phyloP scores from a whole-genome alignment of 2,329 filamentous ascomycete genomes.

The Trichoderma aggressivum region DNA sequence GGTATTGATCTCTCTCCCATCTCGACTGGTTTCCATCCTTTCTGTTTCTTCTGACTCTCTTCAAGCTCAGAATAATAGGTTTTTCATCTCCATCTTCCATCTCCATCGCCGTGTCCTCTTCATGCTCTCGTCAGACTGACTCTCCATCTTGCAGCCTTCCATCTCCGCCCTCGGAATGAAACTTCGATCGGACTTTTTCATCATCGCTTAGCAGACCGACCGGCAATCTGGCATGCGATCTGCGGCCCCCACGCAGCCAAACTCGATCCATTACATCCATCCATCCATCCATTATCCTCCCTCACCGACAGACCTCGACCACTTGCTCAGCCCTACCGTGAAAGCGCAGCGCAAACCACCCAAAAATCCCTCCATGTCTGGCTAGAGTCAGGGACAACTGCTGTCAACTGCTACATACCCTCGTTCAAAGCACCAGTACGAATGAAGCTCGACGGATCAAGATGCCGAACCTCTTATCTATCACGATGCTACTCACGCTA shows the following conservation, averaged over 20 bases:
- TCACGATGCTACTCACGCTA: conserved; percentile 3
- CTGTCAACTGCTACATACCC: no score
- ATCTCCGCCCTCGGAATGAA: not conserved
- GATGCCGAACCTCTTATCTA: not conserved
- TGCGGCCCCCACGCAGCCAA: not conserved
- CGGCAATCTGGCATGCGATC: not conserved
- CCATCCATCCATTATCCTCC: not conserved
- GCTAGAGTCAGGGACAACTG: no score
- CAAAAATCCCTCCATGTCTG: not conserved
- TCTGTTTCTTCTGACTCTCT: not conserved
- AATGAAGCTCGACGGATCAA: not conserved
- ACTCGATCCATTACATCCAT: not conserved
- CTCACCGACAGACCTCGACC: not conserved
- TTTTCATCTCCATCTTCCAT: not conserved
- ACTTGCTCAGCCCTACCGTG: not conserved
- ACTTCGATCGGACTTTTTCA: not conserved
- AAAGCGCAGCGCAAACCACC: not conserved
- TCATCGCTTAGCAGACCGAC: not conserved
- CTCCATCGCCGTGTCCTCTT: not conserved
- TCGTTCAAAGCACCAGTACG: not conserved
- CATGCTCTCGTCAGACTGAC: not conserved
- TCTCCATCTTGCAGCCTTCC: not conserved
- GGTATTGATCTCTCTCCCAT: not conserved
- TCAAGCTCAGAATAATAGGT: not conserved
- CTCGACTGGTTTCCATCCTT: not conserved